These are phyloP conservation scores for Picochlorum sp. DNA, from an alignment of 139 green algal genomes.

Conservation along the genomic window DNA sequence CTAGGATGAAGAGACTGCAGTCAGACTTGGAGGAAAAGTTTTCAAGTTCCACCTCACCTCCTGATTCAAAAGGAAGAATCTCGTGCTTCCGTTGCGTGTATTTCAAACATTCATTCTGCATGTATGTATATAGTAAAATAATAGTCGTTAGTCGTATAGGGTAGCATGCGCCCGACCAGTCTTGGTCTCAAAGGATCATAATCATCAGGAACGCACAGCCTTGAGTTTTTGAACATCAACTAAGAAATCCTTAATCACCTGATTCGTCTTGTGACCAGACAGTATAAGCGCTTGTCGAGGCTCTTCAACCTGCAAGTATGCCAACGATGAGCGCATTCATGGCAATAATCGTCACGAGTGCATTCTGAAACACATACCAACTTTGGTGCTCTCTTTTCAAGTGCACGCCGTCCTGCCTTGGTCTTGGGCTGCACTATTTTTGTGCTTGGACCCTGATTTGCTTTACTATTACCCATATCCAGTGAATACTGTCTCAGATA, in stretches of 20 bases:
- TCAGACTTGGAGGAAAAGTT: conserved; percentile 37
- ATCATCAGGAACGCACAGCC: conserved; percentile 30
- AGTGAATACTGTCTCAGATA: neutral
- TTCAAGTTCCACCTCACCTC: conserved; percentile 71
- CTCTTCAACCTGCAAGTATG: conserved; percentile 60
- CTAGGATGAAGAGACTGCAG: conserved; percentile 73
- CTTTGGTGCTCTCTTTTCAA: conserved; percentile 69
- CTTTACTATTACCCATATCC: neutral
- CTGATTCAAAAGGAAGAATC: conserved; percentile 77
- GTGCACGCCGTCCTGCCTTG: conserved; percentile 43
- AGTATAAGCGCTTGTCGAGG: conserved; percentile 59
- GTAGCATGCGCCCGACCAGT: neutral
- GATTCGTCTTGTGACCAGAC: conserved; percentile 58
- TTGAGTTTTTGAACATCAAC: conserved; percentile 76
- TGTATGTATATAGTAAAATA: neutral
- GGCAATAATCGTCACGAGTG: neutral
- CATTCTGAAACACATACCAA: conserved; percentile 37
- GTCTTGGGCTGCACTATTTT: conserved; percentile 61
- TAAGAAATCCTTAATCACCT: conserved; percentile 56
- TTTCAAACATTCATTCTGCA: conserved; percentile 54
- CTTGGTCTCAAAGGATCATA: neutral
- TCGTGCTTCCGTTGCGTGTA: conserved; percentile 76
- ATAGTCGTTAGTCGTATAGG: neutral
- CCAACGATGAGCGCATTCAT: neutral
- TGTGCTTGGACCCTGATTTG: neutral